Conservation (phyloP, 2,329 filamentous ascomycete species). For the Acrodontium crateriforme region DNA sequence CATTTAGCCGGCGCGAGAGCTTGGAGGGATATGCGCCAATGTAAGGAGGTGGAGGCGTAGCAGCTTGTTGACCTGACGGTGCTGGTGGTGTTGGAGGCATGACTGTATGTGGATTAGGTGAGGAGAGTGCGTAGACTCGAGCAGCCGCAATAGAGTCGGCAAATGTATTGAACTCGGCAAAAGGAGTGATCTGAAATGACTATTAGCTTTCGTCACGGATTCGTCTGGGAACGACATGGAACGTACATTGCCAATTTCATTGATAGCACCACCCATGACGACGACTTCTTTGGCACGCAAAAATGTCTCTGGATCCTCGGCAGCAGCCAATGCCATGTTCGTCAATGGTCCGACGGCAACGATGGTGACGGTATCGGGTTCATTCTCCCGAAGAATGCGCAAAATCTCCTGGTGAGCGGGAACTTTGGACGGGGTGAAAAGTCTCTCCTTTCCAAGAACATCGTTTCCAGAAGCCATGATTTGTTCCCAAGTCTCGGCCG, state of each 20-base stretch:
- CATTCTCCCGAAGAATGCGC: slow-evolving; percentile 68
- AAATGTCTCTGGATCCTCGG: slow-evolving; percentile 79
- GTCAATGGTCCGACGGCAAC: slow-evolving; percentile 82
- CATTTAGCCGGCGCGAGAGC: slow-evolving; percentile 27
- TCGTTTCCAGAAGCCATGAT: slow-evolving; percentile 23
- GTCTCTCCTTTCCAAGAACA: slow-evolving; percentile 8
- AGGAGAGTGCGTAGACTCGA: slow-evolving; percentile 36
- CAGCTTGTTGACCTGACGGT: slow-evolving; percentile 15
- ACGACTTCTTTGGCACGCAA: slow-evolving; percentile 79
- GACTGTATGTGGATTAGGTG: slow-evolving; percentile 53
- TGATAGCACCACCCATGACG: slow-evolving; percentile 85
- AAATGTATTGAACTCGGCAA: slow-evolving; percentile 90
- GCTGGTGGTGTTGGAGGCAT: slow-evolving; percentile 54
- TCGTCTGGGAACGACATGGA: slow-evolving; percentile 11
- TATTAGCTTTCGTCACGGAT: slow-evolving; percentile 11
- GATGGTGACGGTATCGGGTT: slow-evolving; percentile 73
- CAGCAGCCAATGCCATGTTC: slow-evolving; percentile 81
- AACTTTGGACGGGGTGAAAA: slow-evolving; percentile 61
- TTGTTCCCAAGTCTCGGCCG: slow-evolving; percentile 33
- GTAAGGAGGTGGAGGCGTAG: slow-evolving; percentile 18
- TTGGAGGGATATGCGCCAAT: slow-evolving; percentile 27
- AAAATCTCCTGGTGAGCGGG: slow-evolving; percentile 78
- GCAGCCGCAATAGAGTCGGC: slow-evolving; percentile 51
- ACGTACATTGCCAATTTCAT: slow-evolving; percentile 58
- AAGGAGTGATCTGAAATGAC: slow-evolving; percentile 48